Evolutionary conservation across 495 filamentous ascomycete species (phyloP), one percentile per base, ranked within the genome.

Genomic region (Saxispiralis lemnorum): DNA sequence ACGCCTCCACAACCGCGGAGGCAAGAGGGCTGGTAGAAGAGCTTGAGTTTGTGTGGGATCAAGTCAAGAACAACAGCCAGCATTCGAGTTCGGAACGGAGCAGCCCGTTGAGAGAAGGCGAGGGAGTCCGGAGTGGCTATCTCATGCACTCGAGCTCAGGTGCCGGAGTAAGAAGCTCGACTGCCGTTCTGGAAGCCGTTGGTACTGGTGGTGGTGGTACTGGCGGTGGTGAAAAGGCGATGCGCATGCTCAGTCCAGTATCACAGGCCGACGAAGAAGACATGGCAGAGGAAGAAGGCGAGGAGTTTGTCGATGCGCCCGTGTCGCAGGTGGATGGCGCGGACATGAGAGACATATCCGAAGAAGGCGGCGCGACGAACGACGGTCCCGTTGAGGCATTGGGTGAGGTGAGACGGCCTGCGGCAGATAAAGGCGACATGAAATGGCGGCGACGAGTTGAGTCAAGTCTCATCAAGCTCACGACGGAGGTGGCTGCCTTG

Each of bases 11-110:
- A 86, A 84, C 11, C 70, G 81, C 70, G 38, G 85, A 94, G 60
- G 84, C 81, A 2, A 69, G 84, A 34, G 83, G 86, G 59, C 68
- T 97, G 7, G 83, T 96, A 31, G 65, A 76, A n/a, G 92, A 97
- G 59, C 72, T 97, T 14, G 89, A 95, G 62, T 97, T 95, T 55
- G 86, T 97, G 36, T 97, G 89, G 89, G 84, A 94, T 50, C 92
- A 96, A 57, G 82, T 96, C 44, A 89, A 88, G 61, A 80, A 72
- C 42, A 94, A 93, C 53, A 71, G 41, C 17, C 43, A 51, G 32
- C 51, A 41, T 44, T 46, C 41, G 31, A 21, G 38, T 11, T 41
- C 38, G 38, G 51, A 53, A 30, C 31, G 39, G 12, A 52, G 49
- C 20, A 40, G 35, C 35, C 49, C 49, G 21, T 19, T 52, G 31